Conservation (phyloP, 1,284 basidiomycete genomes). For the Ustilago nuda region DNA sequence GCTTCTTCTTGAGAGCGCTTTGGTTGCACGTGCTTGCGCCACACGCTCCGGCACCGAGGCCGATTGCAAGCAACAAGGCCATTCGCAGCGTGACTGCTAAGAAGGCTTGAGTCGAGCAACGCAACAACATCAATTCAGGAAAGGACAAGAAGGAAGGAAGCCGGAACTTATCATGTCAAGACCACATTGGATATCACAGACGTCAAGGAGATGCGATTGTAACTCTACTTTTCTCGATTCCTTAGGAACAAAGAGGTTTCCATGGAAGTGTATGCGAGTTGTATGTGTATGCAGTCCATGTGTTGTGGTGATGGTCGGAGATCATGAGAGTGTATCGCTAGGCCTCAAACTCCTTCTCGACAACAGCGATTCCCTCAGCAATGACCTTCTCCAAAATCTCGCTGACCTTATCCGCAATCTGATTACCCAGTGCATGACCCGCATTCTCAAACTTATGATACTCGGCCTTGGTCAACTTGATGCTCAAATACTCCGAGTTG, state of each 20-base stretch:
- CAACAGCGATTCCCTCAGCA: constrained; percentile 19
- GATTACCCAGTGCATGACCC: constrained; percentile 78
- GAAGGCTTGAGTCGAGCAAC: constrained; percentile 10
- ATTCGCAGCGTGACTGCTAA: constrained; percentile 15
- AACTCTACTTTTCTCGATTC: constrained; percentile 1
- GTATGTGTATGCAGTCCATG: constrained; percentile 1
- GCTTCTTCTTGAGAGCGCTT: constrained; percentile 50
- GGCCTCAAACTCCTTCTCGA: not conserved
- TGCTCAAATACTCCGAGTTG: constrained; percentile 75
- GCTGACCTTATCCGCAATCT: constrained; percentile 69
- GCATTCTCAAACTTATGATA: constrained; percentile 76
- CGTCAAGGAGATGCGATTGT: not conserved
- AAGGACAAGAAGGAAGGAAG: not conserved
- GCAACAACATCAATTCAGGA: not conserved
- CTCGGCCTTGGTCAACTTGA: constrained; percentile 78
- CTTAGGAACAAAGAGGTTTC: not conserved
- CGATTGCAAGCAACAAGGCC: constrained; percentile 33
- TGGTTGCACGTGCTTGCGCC: constrained; percentile 41
- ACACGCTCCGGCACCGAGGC: not conserved
- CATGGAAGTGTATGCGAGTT: not conserved
- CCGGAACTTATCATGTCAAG: not conserved
- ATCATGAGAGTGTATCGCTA: not conserved
- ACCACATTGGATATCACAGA: not conserved
- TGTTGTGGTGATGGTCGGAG: not conserved
- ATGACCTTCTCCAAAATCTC: constrained; percentile 36